Evolutionary conservation across 768 basidiomycete genomes (phyloP).

Genomic region (Mycena sanguinolenta): DNA sequence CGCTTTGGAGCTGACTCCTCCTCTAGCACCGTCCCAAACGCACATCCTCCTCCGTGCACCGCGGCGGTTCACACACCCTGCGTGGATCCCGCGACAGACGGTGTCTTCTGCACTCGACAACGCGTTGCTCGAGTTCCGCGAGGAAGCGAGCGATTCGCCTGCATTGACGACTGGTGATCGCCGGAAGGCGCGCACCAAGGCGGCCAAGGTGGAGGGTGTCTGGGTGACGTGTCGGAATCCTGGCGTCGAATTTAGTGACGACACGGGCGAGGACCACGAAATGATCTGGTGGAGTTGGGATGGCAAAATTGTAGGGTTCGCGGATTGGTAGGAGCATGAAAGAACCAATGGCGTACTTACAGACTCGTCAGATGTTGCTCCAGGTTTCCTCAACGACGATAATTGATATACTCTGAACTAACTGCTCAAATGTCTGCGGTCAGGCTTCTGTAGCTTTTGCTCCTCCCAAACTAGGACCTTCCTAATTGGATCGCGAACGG

Average conservation of each 20-base stretch:
- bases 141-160: conserved; percentile 44
- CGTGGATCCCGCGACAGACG: conserved; percentile 54
- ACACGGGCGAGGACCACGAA: conserved; percentile 50
- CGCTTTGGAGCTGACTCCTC: conserved; percentile 1
- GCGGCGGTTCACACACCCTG: conserved; percentile 43
- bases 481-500: conserved; percentile 10
- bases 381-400: too few relatives aligned
- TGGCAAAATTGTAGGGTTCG: conserved; percentile 65
- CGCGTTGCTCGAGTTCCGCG: conserved; percentile 55
- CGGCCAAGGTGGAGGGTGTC: conserved; percentile 58
- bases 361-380: background rate
- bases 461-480: too few relatives aligned
- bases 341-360: background rate
- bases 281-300: conserved; percentile 79
- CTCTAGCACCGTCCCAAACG: conserved; percentile 40
- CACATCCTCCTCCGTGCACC: conserved; percentile 45
- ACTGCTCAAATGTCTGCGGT: too few relatives aligned
- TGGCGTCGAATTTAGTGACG: conserved; percentile 34
- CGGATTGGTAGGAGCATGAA: conserved; percentile 57
- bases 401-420: too few relatives aligned
- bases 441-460: too few relatives aligned
- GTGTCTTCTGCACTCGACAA: conserved; percentile 53
- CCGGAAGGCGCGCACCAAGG: conserved; percentile 38
- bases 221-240: conserved; percentile 57
- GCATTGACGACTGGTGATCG: conserved; percentile 1